Base-by-base conservation (phyloP, 1,284 basidiomycete genomes). In the Boletus semigastroideus region DNA sequence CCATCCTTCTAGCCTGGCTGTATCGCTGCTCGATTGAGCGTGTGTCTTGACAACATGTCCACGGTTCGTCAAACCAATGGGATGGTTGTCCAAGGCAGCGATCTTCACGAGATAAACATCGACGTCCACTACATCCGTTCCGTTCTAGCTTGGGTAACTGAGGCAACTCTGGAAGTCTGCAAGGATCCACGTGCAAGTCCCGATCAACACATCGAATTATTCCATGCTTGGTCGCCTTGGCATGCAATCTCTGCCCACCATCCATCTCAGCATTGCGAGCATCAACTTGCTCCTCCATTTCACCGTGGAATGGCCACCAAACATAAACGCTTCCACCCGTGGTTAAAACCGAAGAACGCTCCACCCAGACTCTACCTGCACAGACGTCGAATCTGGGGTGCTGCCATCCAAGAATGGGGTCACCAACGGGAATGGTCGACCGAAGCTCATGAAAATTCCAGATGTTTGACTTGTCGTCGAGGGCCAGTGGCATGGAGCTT, bases 301-400 rank as follows among this genome's bases (percentile, higher is more conserved):
- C 64, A 14, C 77, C 78, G 5, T 66, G 65, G 58, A 79, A 78
- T 1, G 90, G 90, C 82, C 84, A 92, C 82, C 86, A 93, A 8
- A 88, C 80, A 57, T 86, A 79, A 31, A 92, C 82, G 33, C 83
- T 77, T 2, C 91, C 90, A 5, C 78, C 75, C 47, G 78, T 74
- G 3, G 86, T 87, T 54, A 95, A 80, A 31, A 83, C 75, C 3
- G 84, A 78, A 8, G 85, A 86, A 87, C 87, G 6, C 63, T 58
- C 92, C 91, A 94, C n/a, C 92, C 92, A 53, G 86, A 87, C 64
- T 86, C 86, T 28, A 92, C 75, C 66, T 93, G 91, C 2, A 79
- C 63, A 7, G 84, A 80, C 10, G 72, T 78, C 25, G 76, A 77
- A 47, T 78, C 75, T 0, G 74, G 69, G 2, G 72, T 64, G 1